These are phyloP conservation scores for Pythium monospermum DNA, from an alignment of 352 stramenopile genomes.

Conservation along the genomic window DNA sequence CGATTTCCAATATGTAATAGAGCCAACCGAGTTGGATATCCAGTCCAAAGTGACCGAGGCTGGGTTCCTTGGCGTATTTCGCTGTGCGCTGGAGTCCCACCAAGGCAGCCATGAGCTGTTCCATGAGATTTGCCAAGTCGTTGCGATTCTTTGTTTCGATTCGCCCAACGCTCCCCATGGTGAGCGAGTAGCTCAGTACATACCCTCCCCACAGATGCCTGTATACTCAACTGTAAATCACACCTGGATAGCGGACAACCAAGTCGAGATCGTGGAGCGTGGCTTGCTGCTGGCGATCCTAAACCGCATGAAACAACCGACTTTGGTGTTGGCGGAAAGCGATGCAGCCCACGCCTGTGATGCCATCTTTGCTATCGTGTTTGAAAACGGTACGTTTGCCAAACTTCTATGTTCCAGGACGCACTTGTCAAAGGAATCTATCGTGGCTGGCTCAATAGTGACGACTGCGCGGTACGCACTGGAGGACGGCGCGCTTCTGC, in stretches of 20 bases:
- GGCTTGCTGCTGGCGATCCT: constrained; percentile 32
- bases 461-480: constrained; percentile 23
- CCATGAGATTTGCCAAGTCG: constrained; percentile 31
- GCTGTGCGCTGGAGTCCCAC: constrained; percentile 26
- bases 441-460: constrained; percentile 15
- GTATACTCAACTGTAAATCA: neutral
- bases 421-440: neutral
- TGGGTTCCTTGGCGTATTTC: constrained; percentile 31
- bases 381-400: constrained; percentile 42
- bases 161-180: constrained; percentile 36
- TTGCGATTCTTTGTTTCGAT: constrained; percentile 50
- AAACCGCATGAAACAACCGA: constrained; percentile 8
- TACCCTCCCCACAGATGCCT: no score
- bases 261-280: constrained; percentile 31
- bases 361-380: constrained; percentile 32
- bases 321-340: constrained; percentile 15
- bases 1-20: no score
- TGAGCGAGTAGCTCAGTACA: no score
- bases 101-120: constrained; percentile 23
- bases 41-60: constrained; percentile 48
- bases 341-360: constrained; percentile 23
- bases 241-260: constrained; percentile 38
- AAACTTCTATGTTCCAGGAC: neutral
- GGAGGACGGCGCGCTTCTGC: constrained; percentile 20
- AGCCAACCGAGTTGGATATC: constrained; percentile 45